A percentile compares a stretch with the other conserved stretches of the same genome.
These are phyloP conservation scores for Tricholoma bakamatsutake DNA, from an alignment of 768 basidiomycete genomes.

Conservation along the genomic window DNA sequence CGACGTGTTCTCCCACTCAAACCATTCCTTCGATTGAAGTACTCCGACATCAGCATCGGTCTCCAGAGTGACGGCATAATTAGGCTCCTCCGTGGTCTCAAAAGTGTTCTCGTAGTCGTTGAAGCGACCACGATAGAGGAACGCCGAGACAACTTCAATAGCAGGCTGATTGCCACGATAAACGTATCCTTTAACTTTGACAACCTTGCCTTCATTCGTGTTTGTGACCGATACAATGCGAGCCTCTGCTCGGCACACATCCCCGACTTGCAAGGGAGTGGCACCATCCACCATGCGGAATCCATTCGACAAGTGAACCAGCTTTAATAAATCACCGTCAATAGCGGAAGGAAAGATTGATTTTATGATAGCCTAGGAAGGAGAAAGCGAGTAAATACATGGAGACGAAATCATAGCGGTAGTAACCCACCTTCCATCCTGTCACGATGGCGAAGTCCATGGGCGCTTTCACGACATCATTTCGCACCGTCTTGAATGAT, in stretches of 20 bases:
- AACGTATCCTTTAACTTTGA: slow-evolving; percentile 83
- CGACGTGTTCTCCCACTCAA: slow-evolving; percentile 86
- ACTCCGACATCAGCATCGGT: slow-evolving; percentile 84
- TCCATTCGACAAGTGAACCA: slow-evolving; percentile 96
- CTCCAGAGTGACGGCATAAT: slow-evolving; percentile 73
- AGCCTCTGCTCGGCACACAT: slow-evolving; percentile 87
- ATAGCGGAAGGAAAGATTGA: slow-evolving; percentile 91
- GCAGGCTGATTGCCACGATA: slow-evolving; percentile 72
- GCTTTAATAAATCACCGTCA: slow-evolving; percentile 91
- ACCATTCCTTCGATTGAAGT: slow-evolving; percentile 95
- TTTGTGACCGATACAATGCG: slow-evolving; percentile 87
- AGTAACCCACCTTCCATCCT: slow-evolving; percentile 84
- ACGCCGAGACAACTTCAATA: slow-evolving; percentile 91
- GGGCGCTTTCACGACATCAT: slow-evolving; percentile 71
- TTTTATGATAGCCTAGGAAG: slow-evolving; percentile 90
- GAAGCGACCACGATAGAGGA: slow-evolving; percentile 96
- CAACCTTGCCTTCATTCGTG: slow-evolving; percentile 86
- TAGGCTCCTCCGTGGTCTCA: slow-evolving; percentile 84
- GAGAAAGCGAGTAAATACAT: not conserved
- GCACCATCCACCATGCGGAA: slow-evolving; percentile 85
- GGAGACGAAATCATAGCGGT: slow-evolving; percentile 2
- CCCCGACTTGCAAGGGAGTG: slow-evolving; percentile 73
- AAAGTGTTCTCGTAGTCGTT: slow-evolving; percentile 94
- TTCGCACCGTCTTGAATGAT: slow-evolving; percentile 77
- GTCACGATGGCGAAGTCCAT: slow-evolving; percentile 99